Percentiles rank a stretch among this genome's conserved stretches.
Conservation (phyloP, 139 green algal genomes). For the Picochlorum sp. region DNA sequence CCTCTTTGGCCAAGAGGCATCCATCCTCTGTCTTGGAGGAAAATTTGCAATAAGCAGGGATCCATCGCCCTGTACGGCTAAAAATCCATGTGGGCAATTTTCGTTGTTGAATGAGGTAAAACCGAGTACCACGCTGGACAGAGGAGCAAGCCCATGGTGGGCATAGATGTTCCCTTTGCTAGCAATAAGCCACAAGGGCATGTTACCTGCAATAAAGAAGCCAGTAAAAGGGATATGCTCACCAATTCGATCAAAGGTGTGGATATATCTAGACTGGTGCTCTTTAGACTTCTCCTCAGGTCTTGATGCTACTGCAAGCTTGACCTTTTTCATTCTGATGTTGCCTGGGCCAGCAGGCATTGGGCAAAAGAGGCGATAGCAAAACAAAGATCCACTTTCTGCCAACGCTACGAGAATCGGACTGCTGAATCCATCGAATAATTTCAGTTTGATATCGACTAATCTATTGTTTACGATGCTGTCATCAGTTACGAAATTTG, state of each 20-base stretch:
- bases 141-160: constrained; percentile 40
- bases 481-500: not conserved
- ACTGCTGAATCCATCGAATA: no score
- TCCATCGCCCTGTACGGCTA: not conserved
- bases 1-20: constrained; percentile 56
- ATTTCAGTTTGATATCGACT: not conserved
- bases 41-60: constrained; percentile 60
- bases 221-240: constrained; percentile 24
- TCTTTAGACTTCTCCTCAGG: not conserved
- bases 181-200: constrained; percentile 65
- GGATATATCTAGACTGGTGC: constrained; percentile 6
- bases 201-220: constrained; percentile 35
- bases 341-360: no score
- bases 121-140: constrained; percentile 19
- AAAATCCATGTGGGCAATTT: constrained; percentile 66
- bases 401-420: no score
- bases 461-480: not conserved
- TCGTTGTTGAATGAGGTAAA: constrained; percentile 87
- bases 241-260: constrained; percentile 37
- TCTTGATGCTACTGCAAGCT: no score
- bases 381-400: no score
- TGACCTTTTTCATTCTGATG: no score
- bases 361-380: no score
- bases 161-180: constrained; percentile 42
- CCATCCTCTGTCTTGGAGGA: constrained; percentile 53